phyloP scores from a whole-genome alignment of 169 alveolate genomes.

The Plasmodium vinckei region DNA sequence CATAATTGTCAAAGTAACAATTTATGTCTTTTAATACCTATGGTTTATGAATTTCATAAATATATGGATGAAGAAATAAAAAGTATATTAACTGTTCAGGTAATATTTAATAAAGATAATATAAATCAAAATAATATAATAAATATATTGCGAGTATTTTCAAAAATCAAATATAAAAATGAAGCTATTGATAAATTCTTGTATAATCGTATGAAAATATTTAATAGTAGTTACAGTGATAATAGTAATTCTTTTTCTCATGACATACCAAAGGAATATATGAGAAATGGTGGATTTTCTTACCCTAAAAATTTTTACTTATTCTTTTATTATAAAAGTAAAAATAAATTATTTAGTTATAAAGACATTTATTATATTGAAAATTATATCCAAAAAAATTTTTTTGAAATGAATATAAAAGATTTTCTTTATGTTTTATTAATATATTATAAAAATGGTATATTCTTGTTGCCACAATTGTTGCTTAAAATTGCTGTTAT shows the following conservation, averaged over 20 bases:
- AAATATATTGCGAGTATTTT: conserved; percentile 70
- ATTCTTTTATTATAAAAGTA: conserved; percentile 72
- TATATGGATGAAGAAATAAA: conserved; percentile 71
- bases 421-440: conserved; percentile 37
- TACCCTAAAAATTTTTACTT: conserved; percentile 50
- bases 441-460: conserved; percentile 42
- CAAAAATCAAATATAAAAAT: conserved; percentile 49
- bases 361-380: conserved; percentile 68
- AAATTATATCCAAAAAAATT: conserved; percentile 29
- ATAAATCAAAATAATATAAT: conserved; percentile 55
- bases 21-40: conserved; percentile 60
- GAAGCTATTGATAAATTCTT: conserved; percentile 39
- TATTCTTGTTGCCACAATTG: conserved; percentile 49
- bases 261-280: background rate
- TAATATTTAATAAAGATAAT: conserved; percentile 49
- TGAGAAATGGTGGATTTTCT: conserved; percentile 4
- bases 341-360: conserved; percentile 43
- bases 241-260: background rate
- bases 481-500: conserved; percentile 46
- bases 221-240: conserved; percentile 1
- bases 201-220: conserved; percentile 30
- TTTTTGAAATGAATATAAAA: conserved; percentile 62
- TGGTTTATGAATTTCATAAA: conserved; percentile 60
- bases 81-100: conserved; percentile 75
- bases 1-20: conserved; percentile 42